A percentile compares a stretch with the other conserved stretches of the same genome.
phyloP scores from a whole-genome alignment of 805 yeast genomes.

The Saturnispora ahearnii region DNA sequence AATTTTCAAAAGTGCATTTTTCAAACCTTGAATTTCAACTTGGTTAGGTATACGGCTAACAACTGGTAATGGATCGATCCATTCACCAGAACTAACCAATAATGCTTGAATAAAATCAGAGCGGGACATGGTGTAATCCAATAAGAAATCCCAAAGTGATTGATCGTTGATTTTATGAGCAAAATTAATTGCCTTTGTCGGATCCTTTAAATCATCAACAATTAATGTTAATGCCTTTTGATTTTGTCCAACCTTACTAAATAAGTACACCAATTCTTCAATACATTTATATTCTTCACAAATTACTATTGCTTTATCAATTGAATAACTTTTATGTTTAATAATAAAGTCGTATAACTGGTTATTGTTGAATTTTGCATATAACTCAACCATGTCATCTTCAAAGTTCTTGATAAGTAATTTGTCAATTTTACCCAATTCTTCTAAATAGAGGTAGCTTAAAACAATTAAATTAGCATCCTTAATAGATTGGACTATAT shows the following conservation, averaged over 20 bases:
- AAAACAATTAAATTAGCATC: constrained; percentile 37
- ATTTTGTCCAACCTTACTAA: constrained; percentile 77
- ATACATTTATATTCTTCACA: constrained; percentile 47
- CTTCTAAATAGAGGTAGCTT: constrained; percentile 57
- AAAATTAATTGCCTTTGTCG: constrained; percentile 71
- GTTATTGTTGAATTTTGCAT: constrained; percentile 49
- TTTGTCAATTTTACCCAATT: constrained; percentile 48
- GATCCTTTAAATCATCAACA: constrained; percentile 68
- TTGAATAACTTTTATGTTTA: constrained; percentile 51
- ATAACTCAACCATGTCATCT: constrained; percentile 55
- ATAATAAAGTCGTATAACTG: constrained; percentile 54
- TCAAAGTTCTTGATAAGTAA: constrained; percentile 49
- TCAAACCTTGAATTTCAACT: constrained; percentile 57
- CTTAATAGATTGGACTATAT: constrained; percentile 41
- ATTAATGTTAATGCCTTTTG: constrained; percentile 68
- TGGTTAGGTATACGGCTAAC: constrained; percentile 54
- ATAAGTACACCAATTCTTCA: constrained; percentile 70
- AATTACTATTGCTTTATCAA: constrained; percentile 57
- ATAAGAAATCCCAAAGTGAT: constrained; percentile 73
- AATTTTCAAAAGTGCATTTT: constrained; percentile 50
- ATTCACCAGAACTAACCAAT: constrained; percentile 57
- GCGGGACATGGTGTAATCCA: constrained; percentile 59
- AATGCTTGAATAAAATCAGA: constrained; percentile 73
- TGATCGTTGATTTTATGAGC: constrained; percentile 57
- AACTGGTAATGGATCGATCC: constrained; percentile 61